Percentiles rank a stretch among this genome's conserved stretches.
These are phyloP conservation scores for Plantago rigida DNA, from an alignment of 305 asterid species.

Conservation along the genomic window DNA sequence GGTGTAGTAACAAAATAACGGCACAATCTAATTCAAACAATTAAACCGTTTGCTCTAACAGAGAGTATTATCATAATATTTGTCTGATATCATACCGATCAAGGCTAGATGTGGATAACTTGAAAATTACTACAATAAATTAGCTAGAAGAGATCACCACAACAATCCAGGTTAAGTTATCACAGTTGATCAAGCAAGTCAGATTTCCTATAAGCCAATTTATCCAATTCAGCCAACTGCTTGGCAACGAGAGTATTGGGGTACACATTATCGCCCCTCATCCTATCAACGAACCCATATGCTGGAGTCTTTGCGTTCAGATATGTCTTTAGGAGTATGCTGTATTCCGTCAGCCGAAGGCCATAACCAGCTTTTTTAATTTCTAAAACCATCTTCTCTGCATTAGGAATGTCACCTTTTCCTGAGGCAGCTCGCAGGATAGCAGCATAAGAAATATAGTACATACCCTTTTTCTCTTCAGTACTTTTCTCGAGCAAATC, in stretches of 20 bases:
- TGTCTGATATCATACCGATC: too few species aligned
- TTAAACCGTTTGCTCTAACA: too few species aligned
- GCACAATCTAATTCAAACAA: too few species aligned
- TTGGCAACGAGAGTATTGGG: slow-evolving; percentile 35
- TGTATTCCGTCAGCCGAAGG: slow-evolving; percentile 32
- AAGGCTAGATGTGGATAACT: too few species aligned
- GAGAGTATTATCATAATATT: too few species aligned
- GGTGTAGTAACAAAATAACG: too few species aligned
- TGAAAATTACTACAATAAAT: too few species aligned
- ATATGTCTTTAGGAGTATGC: slow-evolving; percentile 49
- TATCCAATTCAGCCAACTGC: slow-evolving; percentile 36
- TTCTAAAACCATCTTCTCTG: slow-evolving; percentile 55
- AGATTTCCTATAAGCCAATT: not conserved
- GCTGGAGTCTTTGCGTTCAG: slow-evolving; percentile 56
- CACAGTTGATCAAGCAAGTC: slow-evolving; percentile 30
- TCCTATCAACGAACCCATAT: slow-evolving; percentile 63
- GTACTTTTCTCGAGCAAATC: slow-evolving; percentile 40
- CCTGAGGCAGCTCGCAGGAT: slow-evolving; percentile 48
- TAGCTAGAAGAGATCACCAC: not conserved
- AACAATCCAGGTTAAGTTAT: slow-evolving; percentile 40
- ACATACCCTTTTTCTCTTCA: slow-evolving; percentile 35
- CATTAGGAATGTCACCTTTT: slow-evolving; percentile 62
- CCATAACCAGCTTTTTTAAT: slow-evolving; percentile 49
- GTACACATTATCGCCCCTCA: slow-evolving; percentile 51
- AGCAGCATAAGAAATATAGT: slow-evolving; percentile 31